phyloP scores from a whole-genome alignment of 2,329 filamentous ascomycete species.

The Colletotrichum trifolii region DNA sequence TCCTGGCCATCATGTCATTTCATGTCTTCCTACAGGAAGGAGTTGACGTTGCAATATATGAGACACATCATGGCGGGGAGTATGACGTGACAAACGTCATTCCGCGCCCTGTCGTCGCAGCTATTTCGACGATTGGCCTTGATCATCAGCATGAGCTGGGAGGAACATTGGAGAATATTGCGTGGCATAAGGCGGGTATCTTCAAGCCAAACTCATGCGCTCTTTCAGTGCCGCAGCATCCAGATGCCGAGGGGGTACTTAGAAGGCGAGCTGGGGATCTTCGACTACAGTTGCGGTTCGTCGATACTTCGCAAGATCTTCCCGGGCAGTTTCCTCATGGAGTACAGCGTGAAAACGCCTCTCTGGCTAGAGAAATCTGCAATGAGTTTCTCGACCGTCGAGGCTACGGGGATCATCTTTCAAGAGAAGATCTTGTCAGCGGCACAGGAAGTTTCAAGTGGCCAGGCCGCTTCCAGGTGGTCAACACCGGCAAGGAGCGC shows the following conservation, averaged over 20 bases:
- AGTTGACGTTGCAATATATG: constrained; percentile 57
- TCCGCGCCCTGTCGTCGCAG: constrained; percentile 52
- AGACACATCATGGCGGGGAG: constrained; percentile 58
- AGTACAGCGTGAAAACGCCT: constrained; percentile 9
- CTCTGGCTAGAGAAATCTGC: constrained; percentile 31
- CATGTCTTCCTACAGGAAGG: constrained; percentile 58
- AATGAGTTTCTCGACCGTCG: constrained; percentile 41
- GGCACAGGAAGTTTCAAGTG: constrained; percentile 44
- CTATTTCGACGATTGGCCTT: constrained; percentile 58
- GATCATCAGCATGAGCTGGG: constrained; percentile 59
- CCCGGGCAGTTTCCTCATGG: constrained; percentile 22
- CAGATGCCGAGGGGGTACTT: constrained; percentile 45
- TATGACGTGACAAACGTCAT: constrained; percentile 62
- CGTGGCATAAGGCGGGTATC: constrained; percentile 64
- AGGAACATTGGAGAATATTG: constrained; percentile 57
- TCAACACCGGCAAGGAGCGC: constrained; percentile 38
- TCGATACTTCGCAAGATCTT: constrained; percentile 6
- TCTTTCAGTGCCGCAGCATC: constrained; percentile 50
- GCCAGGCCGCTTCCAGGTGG: constrained; percentile 48
- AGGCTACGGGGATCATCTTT: constrained; percentile 35
- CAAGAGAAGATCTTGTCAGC: constrained; percentile 39
- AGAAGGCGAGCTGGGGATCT: constrained; percentile 40
- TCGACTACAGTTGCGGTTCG: background rate
- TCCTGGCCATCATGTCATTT: constrained; percentile 53
- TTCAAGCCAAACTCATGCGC: constrained; percentile 54